phyloP scores from a whole-genome alignment of 495 filamentous ascomycete genomes.

The Xylaria scruposa region DNA sequence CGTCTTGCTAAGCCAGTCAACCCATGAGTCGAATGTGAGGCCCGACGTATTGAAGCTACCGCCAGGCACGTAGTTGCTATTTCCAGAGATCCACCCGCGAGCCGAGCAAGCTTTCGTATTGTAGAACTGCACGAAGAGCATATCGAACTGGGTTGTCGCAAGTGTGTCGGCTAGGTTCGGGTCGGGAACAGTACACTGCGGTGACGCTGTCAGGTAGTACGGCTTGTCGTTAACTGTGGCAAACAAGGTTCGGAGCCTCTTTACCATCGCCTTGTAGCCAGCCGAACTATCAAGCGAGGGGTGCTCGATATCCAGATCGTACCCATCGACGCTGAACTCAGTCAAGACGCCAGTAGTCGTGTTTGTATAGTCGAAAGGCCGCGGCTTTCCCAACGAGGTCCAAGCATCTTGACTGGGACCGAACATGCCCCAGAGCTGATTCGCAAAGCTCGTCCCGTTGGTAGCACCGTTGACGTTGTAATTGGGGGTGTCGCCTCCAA shows the following conservation, averaged over 20 bases:
- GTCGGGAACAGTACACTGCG: constrained; percentile 62
- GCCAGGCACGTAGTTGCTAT: constrained; percentile 41
- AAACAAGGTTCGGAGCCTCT: constrained; percentile 30
- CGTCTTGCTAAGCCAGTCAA: constrained; percentile 34
- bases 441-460: constrained; percentile 64
- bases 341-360: constrained; percentile 43
- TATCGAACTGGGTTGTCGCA: constrained; percentile 60
- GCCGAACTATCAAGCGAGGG: constrained; percentile 41
- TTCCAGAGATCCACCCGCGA: constrained; percentile 47
- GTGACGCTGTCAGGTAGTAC: constrained; percentile 54
- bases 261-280: constrained; percentile 48
- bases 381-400: constrained; percentile 43
- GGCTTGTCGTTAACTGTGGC: constrained; percentile 29
- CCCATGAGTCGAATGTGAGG: constrained; percentile 53
- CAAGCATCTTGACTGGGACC: constrained; percentile 57
- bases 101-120: constrained; percentile 67
- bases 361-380: constrained; percentile 49
- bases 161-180: constrained; percentile 62
- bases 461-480: constrained; percentile 45
- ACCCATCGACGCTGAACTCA: constrained; percentile 58
- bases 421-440: constrained; percentile 69
- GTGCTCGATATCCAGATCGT: constrained; percentile 64
- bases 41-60: constrained; percentile 28
- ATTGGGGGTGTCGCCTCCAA: constrained; percentile 63
- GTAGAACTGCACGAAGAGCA: constrained; percentile 74